A percentile compares a stretch with the other conserved stretches of the same genome.
Conservation (phyloP, 192 early-diverging fungal genomes). For the Lobosporangium transversale region DNA sequence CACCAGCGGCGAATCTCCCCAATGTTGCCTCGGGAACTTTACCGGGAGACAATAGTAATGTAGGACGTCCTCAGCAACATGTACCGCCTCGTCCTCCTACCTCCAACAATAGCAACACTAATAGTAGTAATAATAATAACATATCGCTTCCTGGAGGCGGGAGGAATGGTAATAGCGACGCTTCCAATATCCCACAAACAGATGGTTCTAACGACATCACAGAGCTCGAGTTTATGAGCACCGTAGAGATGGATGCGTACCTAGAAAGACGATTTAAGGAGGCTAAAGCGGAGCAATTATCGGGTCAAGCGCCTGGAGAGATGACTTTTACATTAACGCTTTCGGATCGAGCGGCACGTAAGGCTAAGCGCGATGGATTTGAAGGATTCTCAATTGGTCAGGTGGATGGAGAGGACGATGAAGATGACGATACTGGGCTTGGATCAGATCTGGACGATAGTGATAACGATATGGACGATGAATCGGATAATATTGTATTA, state of each 20-base stretch:
- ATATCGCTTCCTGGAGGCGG: slow-evolving; percentile 37
- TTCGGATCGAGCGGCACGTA: slow-evolving; percentile 44
- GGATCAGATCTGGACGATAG: slow-evolving; percentile 52
- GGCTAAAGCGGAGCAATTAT: slow-evolving; percentile 7
- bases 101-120: too few relatives aligned
- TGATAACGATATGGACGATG: slow-evolving; percentile 49
- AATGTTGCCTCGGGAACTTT: slow-evolving; percentile 37
- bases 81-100: slow-evolving; percentile 18
- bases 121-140: slow-evolving; percentile 17
- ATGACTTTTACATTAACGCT: slow-evolving; percentile 46
- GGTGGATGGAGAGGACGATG: slow-evolving; percentile 38
- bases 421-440: slow-evolving; percentile 35
- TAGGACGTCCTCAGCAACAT: slow-evolving; percentile 46
- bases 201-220: slow-evolving; percentile 69
- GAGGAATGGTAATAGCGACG: slow-evolving; percentile 59
- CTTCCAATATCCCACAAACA: slow-evolving; percentile 72
- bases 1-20: slow-evolving; percentile 51
- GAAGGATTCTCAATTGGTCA: slow-evolving; percentile 25
- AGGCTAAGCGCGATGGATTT: slow-evolving; percentile 29
- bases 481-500: slow-evolving; percentile 44
- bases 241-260: slow-evolving; percentile 32
- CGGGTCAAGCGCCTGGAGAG: slow-evolving; percentile 21
- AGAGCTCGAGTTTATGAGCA: slow-evolving; percentile 77
- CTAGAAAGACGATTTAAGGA: slow-evolving; percentile 29
- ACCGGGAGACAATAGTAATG: slow-evolving; percentile 34